Percentiles rank a stretch among this genome's conserved stretches.
Evolutionary conservation across 371 early-diverging fungal genomes (phyloP).

Genomic region (Mucor irregularis): DNA sequence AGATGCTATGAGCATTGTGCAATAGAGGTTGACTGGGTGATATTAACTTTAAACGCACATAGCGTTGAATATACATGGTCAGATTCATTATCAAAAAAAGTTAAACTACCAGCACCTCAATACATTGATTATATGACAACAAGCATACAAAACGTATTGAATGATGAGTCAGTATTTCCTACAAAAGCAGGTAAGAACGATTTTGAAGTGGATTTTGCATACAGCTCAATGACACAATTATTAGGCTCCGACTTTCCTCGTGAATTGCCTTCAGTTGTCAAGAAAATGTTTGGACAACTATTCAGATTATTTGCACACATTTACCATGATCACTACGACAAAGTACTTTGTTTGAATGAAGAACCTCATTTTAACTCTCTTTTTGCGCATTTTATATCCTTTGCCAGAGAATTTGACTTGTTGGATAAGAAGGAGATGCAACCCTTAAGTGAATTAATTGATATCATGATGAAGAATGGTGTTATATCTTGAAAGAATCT

Average conservation of each 20-base stretch:
- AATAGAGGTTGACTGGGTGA: too few relatives aligned
- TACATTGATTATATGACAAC: constrained; percentile 94
- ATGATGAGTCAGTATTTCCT: constrained; percentile 91
- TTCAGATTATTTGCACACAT: constrained; percentile 93
- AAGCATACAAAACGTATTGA: constrained; percentile 82
- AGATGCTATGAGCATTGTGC: too few relatives aligned
- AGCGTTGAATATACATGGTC: constrained; percentile 91
- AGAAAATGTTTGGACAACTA: constrained; percentile 78
- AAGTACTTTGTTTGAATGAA: constrained; percentile 75
- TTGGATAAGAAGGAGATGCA: constrained; percentile 91
- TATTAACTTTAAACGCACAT: too few relatives aligned
- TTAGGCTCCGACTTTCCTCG: constrained; percentile 73
- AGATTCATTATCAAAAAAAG: constrained; percentile 80
- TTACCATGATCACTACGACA: constrained; percentile 89
- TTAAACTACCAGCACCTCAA: constrained; percentile 89
- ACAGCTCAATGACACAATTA: not conserved
- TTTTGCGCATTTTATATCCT: constrained; percentile 92
- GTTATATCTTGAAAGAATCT: constrained; percentile 17
- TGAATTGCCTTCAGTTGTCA: constrained; percentile 73
- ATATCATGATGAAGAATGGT: constrained; percentile 20
- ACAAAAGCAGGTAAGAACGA: constrained; percentile 69
- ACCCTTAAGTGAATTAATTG: constrained; percentile 81
- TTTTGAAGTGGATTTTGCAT: too few relatives aligned
- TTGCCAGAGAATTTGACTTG: constrained; percentile 90
- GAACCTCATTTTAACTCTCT: constrained; percentile 94